Evolutionary conservation across 2,329 filamentous ascomycete genomes (phyloP), one percentile per base, ranked within the genome.

Genomic region (Aspergillus pseudoglaucus): DNA sequence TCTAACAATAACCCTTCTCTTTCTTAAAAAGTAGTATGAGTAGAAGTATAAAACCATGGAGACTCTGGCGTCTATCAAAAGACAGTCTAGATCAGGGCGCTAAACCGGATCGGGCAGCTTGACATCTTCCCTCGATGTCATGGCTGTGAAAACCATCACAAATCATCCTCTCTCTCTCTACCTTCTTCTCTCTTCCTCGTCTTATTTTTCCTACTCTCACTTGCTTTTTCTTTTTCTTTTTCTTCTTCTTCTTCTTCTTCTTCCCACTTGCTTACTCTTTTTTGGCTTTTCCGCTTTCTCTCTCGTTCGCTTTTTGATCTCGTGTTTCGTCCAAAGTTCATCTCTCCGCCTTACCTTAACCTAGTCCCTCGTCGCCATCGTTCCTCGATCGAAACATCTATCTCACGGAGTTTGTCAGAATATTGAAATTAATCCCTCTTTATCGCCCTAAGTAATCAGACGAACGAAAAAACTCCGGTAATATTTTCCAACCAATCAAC

Each of bases 41-140:
- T 30, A 30, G 25, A 30, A 30, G 10, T 12, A 30, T 30, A 5
- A 4, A 4, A 4, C 25, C 12, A 6, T 30, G 10, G 4, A 10
- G 25, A 30, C 2, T 30, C 25, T 30, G 25, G 25, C 25, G 25
- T 30, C 25, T 30, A 30, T 30, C 9, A 30, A 30, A 10, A 30
- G 3, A 30, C 3, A 30, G 25, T 30, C 25, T 30, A 30, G 25
- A 30, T 30, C 25, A 38, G 8, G 32, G 46, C 58, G 48, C 57
- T 59, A 60, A 44, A 54, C 58, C 56, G 23, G 48, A 55, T 60
- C 45, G 47, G 52, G 54, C 23, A 44, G 53, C 49, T 59, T 60
- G 58, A 61, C 59, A 62, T 61, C 44, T 27, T 52, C 48, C 33
- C 45, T 51, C 52, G 56, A 60, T 59, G 59, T 54, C 56, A 60